phyloP scores from a whole-genome alignment of 202 grass and related monocot genomes.

The Panicum virgatum region DNA sequence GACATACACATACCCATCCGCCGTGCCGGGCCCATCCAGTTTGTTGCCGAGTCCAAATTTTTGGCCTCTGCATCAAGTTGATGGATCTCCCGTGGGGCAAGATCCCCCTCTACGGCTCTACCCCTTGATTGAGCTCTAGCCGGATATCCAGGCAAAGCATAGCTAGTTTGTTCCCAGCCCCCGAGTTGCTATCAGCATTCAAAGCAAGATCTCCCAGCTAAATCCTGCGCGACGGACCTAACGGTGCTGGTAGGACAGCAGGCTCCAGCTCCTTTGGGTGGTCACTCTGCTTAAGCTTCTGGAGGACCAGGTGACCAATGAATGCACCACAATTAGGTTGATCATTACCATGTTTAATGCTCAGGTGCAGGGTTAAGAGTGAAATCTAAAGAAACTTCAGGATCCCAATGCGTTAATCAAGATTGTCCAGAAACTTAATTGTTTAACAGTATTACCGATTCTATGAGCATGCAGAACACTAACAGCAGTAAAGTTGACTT shows the following conservation, averaged over 20 bases:
- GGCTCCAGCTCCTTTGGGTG: background rate
- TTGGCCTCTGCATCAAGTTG: conserved; percentile 12
- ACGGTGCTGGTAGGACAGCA: conserved; percentile 20
- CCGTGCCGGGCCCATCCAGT: conserved; percentile 36
- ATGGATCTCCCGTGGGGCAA: conserved; percentile 4
- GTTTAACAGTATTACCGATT: background rate
- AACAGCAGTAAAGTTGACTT: conserved; percentile 1
- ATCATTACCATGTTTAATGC: conserved; percentile 2
- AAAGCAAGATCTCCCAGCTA: conserved; percentile 37
- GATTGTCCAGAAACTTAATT: background rate
- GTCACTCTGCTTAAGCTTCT: background rate
- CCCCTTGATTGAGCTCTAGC: conserved; percentile 23
- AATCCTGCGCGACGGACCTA: conserved; percentile 39
- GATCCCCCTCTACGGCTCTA: background rate
- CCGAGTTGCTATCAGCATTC: conserved; percentile 41
- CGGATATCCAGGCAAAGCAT: conserved; percentile 29
- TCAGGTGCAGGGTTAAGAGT: background rate
- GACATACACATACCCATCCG: conserved; percentile 12
- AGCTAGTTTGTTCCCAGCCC: conserved; percentile 24
- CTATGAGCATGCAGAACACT: background rate
- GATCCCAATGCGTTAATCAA: background rate
- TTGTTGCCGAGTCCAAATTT: conserved; percentile 41
- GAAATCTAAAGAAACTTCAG: background rate
- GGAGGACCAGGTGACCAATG: background rate
- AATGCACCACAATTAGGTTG: background rate